Conservation (phyloP, 805 yeast species). For the Yamadazyma endophytica region DNA sequence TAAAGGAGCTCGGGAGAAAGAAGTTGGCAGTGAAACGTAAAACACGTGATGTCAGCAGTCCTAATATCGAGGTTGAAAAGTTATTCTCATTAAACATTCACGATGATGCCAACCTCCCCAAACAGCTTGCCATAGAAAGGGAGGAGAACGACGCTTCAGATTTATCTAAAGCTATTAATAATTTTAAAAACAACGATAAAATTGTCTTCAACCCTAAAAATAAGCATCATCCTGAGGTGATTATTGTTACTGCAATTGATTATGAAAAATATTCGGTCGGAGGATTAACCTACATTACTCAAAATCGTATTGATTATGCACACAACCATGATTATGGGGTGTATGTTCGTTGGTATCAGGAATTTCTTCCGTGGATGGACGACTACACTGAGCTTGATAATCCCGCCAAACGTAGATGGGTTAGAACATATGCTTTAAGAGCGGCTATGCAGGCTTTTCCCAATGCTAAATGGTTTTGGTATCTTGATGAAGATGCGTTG, state of each 20-base stretch:
- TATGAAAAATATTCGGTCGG: slow-evolving; percentile 59
- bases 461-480: slow-evolving; percentile 87
- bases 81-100: slow-evolving; percentile 37
- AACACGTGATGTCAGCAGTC: slow-evolving; percentile 43
- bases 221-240: slow-evolving; percentile 54
- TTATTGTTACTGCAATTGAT: slow-evolving; percentile 77
- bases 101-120: slow-evolving; percentile 37
- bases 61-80: slow-evolving; percentile 31
- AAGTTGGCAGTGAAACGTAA: slow-evolving; percentile 46
- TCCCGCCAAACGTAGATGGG: slow-evolving; percentile 54
- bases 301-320: slow-evolving; percentile 87
- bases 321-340: slow-evolving; percentile 76
- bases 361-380: slow-evolving; percentile 62
- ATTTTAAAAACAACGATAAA: slow-evolving; percentile 65
- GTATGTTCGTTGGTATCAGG: slow-evolving; percentile 81
- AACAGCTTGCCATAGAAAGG: slow-evolving; percentile 38
- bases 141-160: slow-evolving; percentile 44
- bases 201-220: slow-evolving; percentile 40
- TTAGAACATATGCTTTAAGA: slow-evolving; percentile 57
- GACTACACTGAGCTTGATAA: slow-evolving; percentile 36
- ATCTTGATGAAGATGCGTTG: slow-evolving; percentile 70
- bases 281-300: slow-evolving; percentile 65
- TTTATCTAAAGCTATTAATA: slow-evolving; percentile 44
- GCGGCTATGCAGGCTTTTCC: slow-evolving; percentile 96
- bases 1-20: slow-evolving; percentile 53